Percentiles rank a stretch among this genome's conserved stretches.
Evolutionary conservation across 2,329 filamentous ascomycete genomes (phyloP).

Genomic region (Tricladium varicosporioides): DNA sequence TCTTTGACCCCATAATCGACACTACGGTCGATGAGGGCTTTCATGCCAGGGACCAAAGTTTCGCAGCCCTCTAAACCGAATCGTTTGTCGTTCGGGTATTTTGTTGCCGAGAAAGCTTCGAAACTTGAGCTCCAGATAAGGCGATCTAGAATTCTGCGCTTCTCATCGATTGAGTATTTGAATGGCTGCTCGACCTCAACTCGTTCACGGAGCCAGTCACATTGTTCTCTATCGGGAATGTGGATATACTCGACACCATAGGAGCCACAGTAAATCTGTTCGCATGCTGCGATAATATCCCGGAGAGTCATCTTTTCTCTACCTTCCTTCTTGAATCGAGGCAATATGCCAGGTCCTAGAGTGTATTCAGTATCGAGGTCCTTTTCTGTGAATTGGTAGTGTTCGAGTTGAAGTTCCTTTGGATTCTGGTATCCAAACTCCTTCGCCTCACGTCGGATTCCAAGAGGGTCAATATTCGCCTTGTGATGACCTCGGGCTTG

Average conservation of each 20-base stretch:
- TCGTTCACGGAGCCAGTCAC: slow-evolving; percentile 95
- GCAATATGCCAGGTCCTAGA: slow-evolving; percentile 91
- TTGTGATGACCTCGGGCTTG: slow-evolving; percentile 98
- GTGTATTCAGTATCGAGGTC: slow-evolving; percentile 91
- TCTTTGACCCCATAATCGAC: slow-evolving; percentile 99
- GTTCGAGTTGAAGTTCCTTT: slow-evolving; percentile 87
- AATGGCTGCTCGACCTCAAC: slow-evolving; percentile 92
- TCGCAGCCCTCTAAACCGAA: slow-evolving; percentile 98
- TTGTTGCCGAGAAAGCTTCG: slow-evolving; percentile 90
- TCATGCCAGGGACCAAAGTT: slow-evolving; percentile 97
- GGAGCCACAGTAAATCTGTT: slow-evolving; percentile 95
- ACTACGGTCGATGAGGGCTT: slow-evolving; percentile 95
- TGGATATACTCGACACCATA: slow-evolving; percentile 99
- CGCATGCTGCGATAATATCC: slow-evolving; percentile 90
- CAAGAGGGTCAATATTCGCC: slow-evolving; percentile 93
- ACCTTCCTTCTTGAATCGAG: slow-evolving; percentile 83
- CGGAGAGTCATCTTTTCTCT: slow-evolving; percentile 95
- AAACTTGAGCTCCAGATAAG: slow-evolving; percentile 99
- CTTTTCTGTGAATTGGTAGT: slow-evolving; percentile 93
- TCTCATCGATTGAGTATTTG: slow-evolving; percentile 97
- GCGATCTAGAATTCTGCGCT: slow-evolving; percentile 94
- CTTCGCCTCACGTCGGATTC: slow-evolving; percentile 82
- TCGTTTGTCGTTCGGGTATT: slow-evolving; percentile 99
- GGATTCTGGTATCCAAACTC: slow-evolving; percentile 85
- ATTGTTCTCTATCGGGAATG: slow-evolving; percentile 95